Base-by-base conservation (phyloP, 2,329 filamentous ascomycete genomes). In the Alternaria postmessia region DNA sequence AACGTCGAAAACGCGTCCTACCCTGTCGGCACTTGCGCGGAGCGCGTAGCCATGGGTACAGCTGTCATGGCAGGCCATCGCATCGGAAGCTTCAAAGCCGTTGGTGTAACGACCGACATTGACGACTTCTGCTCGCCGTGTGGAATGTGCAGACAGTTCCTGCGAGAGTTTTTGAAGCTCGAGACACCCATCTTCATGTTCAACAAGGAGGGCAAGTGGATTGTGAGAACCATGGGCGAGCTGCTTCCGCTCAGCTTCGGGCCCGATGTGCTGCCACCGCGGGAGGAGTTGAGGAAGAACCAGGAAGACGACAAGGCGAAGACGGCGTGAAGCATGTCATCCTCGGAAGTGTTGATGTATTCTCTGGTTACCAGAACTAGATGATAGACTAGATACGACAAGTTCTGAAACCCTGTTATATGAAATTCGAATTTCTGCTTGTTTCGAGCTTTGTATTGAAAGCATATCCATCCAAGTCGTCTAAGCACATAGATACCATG, bases 21-120 rank as follows among this genome's bases (percentile, higher is more conserved):
- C 76, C 94, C 95, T 0, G 94, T 97, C 6, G 93, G 93, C n/a
- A 96, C 92, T 3, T 98, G 95, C 79, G 95, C 95, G 14, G 95
- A 99, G 85, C 85, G 94, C 59, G 92, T 94, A n/a, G 93, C 77
- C 2, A 85, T 98, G 67, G 91, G 88, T 7, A 93, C 89, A 39
- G 94, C 94, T 22, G 87, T 97, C 4, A 86, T 87, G 7, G 81
- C 81, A 52, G 86, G 87, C 3, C 79, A 86, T 66, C 80, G 78
- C 34, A 44, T 75, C 3, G 74, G 74, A 51, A 78, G 71, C 59
- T 80, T 75, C 67, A 89, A 88, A 73, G 94, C 94, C 20, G 80
- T 99, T 22, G 94, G 91, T 16, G 93, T 99, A 4, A 87, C 91
- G 7, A 96, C 94, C 6, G 91, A 97, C 75, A 90, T 91, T 60